Evolutionary conservation across 768 basidiomycete species (phyloP).

Genomic region (Pilatotrama ljubarskyi): DNA sequence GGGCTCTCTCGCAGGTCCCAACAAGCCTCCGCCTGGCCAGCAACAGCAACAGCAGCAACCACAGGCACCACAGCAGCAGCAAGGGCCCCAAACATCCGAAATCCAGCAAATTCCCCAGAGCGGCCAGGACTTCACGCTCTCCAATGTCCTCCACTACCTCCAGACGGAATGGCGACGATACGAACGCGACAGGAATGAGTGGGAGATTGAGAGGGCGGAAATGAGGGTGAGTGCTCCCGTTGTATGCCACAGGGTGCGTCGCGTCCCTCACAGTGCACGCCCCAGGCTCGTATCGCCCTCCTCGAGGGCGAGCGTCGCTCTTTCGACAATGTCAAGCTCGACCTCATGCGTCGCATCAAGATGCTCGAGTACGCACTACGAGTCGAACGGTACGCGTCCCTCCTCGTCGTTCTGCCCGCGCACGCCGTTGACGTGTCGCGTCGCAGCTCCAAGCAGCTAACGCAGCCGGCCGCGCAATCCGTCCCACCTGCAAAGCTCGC

Average conservation of each 20-base stretch:
- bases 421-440: slow-evolving; percentile 39
- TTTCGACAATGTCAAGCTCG: slow-evolving; percentile 95
- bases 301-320: slow-evolving; percentile 96
- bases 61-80: slow-evolving; percentile 49
- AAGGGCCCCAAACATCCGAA: slow-evolving; percentile 51
- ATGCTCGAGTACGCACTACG: slow-evolving; percentile 98
- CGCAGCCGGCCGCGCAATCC: slow-evolving; percentile 55
- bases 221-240: slow-evolving; percentile 76
- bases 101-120: slow-evolving; percentile 80
- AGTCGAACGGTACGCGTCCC: slow-evolving; percentile 82
- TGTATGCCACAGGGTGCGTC: slow-evolving; percentile 5
- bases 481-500: slow-evolving; percentile 68
- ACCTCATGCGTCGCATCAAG: slow-evolving; percentile 95
- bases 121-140: slow-evolving; percentile 90
- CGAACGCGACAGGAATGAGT: slow-evolving; percentile 98
- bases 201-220: slow-evolving; percentile 99
- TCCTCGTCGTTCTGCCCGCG: slow-evolving; percentile 11
- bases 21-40: slow-evolving; percentile 36
- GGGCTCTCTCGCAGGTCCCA: slow-evolving; percentile 63
- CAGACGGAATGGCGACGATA: slow-evolving; percentile 98
- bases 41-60: slow-evolving; percentile 44
- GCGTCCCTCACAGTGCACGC: slow-evolving; percentile 20
- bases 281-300: slow-evolving; percentile 93
- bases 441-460: slow-evolving; percentile 77
- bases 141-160: slow-evolving; percentile 93